Evolutionary conservation across 805 yeast species (phyloP).

Genomic region (Candida namnaoensis): DNA sequence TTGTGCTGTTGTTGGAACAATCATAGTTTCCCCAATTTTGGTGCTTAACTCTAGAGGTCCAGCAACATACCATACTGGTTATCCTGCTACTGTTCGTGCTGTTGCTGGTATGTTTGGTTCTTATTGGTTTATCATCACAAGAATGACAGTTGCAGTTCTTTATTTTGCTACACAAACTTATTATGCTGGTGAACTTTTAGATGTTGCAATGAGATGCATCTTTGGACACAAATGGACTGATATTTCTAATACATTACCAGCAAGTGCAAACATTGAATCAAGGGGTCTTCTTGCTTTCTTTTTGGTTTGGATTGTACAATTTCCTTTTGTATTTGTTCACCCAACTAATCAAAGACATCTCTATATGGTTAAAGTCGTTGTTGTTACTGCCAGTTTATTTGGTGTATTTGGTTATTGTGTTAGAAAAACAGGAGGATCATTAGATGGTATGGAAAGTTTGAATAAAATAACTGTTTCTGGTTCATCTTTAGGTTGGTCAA

Average conservation of each 20-base stretch:
- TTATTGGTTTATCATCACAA: slow-evolving; percentile 5
- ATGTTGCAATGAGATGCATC: not conserved
- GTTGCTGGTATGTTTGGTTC: slow-evolving; percentile 9
- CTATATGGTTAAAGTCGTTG: slow-evolving; percentile 7
- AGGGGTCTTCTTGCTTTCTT: slow-evolving; percentile 4
- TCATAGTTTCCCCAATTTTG: not conserved
- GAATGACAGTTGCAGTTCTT: slow-evolving; percentile 8
- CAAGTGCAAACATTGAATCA: not conserved
- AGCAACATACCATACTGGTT: slow-evolving; percentile 14
- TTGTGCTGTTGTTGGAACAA: not conserved
- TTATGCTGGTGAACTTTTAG: slow-evolving; percentile 1
- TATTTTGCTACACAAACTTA: slow-evolving; percentile 10
- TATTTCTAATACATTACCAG: not conserved
- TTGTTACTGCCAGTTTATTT: not conserved
- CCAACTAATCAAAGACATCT: slow-evolving; percentile 7
- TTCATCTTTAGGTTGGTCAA: slow-evolving; percentile 5
- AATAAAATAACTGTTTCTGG: slow-evolving; percentile 1
- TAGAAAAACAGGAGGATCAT: slow-evolving; percentile 3
- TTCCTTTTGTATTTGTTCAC: slow-evolving; percentile 6
- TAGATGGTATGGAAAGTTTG: slow-evolving; percentile 2
- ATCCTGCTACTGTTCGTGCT: slow-evolving; percentile 13
- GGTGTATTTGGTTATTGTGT: slow-evolving; percentile 6
- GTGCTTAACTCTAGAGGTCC: slow-evolving; percentile 1
- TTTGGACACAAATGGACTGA: not conserved
- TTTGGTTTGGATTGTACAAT: slow-evolving; percentile 6